Evolutionary conservation across 495 filamentous ascomycete genomes (phyloP).

Genomic region (Penicillium silybi): DNA sequence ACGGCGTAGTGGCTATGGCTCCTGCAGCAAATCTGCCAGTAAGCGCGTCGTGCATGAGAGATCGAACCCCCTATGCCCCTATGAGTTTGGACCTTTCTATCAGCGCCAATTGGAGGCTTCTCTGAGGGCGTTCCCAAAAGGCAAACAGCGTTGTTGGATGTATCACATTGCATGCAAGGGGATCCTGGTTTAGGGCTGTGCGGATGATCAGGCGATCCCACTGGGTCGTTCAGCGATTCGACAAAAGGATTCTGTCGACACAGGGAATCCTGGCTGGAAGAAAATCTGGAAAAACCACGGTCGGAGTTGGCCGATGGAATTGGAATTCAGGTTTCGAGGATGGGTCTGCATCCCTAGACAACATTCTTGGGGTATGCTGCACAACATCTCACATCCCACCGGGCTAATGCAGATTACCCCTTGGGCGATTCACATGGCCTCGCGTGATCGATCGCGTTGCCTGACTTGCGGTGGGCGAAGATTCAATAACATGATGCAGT

Average conservation of each 20-base stretch:
- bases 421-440: conserved; percentile 11
- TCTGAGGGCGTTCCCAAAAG: conserved; percentile 4
- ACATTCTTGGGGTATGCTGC: conserved; percentile 3
- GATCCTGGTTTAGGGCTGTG: neutral
- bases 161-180: conserved; percentile 6
- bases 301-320: neutral
- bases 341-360: neutral
- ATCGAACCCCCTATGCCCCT: neutral
- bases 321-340: neutral
- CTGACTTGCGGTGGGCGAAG: neutral
- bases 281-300: neutral
- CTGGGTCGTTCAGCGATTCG: neutral
- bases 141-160: neutral
- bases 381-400: conserved; percentile 7
- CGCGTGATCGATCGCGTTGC: conserved; percentile 1
- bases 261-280: neutral
- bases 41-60: neutral
- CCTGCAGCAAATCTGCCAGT: neutral
- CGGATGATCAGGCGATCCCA: conserved; percentile 9
- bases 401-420: neutral
- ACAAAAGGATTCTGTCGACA: neutral
- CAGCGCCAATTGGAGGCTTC: neutral
- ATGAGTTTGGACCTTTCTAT: neutral
- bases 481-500: neutral
- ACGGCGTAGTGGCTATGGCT: neutral